Evolutionary conservation across 139 green algal species (phyloP), one percentile per base, ranked within the genome.

Genomic region (Asterochloris sp.): DNA sequence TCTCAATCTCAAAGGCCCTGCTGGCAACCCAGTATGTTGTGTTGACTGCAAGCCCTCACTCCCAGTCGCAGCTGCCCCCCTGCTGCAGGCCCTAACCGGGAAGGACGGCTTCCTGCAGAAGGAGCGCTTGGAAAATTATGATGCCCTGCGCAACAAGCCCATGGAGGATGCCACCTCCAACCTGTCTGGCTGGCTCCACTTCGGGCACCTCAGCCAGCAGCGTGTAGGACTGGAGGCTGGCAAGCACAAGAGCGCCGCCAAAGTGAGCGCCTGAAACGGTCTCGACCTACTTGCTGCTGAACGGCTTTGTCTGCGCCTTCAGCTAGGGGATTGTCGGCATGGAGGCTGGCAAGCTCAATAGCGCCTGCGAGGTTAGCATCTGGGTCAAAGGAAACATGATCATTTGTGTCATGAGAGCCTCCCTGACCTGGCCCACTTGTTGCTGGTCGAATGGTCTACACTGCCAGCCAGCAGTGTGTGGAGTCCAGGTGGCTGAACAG

Each of bases 121-220:
- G 27, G 78, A 82, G 11, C 90, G 95, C 0, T 83, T 99, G 47
- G 78, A 71, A 13, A 78, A 88, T 69, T 99, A 98, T 76, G 89
- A 90, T 73, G 85, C 81, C 14, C 91, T 96, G 83, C 89, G 96
- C 69, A 99, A 99, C 86, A 91, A 99, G 86, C 96, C 96, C 61
- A 62, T 54, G 0, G 68, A 86, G 0, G 76, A 90, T 26, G 92
- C 91, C 12, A 83, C 98, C 8, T 96, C 91, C 62, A 85, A 89
- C 76, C 88, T 99, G 69, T 98, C 94, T 0, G 92, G 95, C 23
- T 99, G 94, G 81, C 86, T 99, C 11, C 96, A 98, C 86, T 98
- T 96, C 87, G 96, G 96, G 0, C 90, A 97, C 61, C 83, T 99
- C 61, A 83, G 91, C 0, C 83, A 89, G 21, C 93, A 98, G 87